These are phyloP conservation scores for Aspergillus hancockii DNA, from an alignment of 495 filamentous ascomycete species.

Conservation along the genomic window DNA sequence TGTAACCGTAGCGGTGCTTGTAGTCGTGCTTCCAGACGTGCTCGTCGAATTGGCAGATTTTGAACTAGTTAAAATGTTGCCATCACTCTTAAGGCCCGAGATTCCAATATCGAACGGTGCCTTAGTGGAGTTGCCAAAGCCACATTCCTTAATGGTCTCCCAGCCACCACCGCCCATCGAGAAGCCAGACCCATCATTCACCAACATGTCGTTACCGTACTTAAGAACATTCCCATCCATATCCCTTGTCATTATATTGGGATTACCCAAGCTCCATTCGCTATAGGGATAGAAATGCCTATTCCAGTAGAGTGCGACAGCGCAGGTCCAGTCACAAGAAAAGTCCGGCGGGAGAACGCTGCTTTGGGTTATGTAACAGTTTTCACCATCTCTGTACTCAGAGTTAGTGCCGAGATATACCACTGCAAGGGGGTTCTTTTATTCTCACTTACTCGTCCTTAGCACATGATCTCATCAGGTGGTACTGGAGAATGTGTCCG, in stretches of 20 bases:
- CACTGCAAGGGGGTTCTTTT: too few relatives aligned
- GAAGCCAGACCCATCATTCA: too few relatives aligned
- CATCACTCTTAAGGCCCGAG: neutral
- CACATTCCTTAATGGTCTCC: slow-evolving; percentile 6
- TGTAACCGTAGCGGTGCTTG: neutral
- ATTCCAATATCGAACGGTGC: slow-evolving; percentile 7
- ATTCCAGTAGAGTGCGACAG: slow-evolving; percentile 12
- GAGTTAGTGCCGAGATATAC: too few relatives aligned
- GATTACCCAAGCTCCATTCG: slow-evolving; percentile 8
- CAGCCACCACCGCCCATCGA: neutral
- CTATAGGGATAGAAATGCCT: slow-evolving; percentile 13
- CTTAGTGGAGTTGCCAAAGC: neutral
- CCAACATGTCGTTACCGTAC: neutral
- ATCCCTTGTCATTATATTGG: neutral
- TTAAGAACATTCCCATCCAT: neutral
- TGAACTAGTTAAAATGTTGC: neutral
- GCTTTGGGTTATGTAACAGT: slow-evolving; percentile 8
- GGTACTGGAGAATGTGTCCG: slow-evolving; percentile 33
- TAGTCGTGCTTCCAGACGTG: neutral
- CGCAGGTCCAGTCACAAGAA: slow-evolving; percentile 8
- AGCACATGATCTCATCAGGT: slow-evolving; percentile 27
- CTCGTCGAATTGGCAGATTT: neutral
- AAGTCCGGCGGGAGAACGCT: slow-evolving; percentile 4
- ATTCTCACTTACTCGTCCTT: slow-evolving; percentile 16
- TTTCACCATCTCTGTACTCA: neutral